Percentiles rank a stretch among this genome's conserved stretches.
Evolutionary conservation across 2,329 filamentous ascomycete genomes (phyloP).

Genomic region (Verticillium isaacii): DNA sequence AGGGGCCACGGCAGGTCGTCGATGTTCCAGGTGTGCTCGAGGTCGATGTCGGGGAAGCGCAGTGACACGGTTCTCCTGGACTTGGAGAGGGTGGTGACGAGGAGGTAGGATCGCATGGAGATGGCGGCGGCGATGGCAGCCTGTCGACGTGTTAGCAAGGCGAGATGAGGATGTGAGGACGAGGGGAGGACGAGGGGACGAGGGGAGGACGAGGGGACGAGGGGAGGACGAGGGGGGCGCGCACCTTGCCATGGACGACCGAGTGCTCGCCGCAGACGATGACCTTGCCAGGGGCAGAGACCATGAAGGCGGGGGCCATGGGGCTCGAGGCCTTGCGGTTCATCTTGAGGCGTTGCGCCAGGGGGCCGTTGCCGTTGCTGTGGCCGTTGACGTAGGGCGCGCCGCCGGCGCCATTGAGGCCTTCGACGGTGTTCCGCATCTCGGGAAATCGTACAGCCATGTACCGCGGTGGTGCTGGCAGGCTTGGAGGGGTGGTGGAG

Average conservation of each 20-base stretch:
- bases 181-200: slow-evolving; percentile 5
- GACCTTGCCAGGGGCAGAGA: slow-evolving; percentile 95
- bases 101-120: slow-evolving; percentile 91
- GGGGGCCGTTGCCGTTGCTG: slow-evolving; percentile 25
- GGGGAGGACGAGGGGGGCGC: slow-evolving; percentile 13
- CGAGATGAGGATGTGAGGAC: not conserved
- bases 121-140: slow-evolving; percentile 93
- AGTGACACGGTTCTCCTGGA: slow-evolving; percentile 83
- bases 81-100: slow-evolving; percentile 91
- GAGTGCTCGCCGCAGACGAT: slow-evolving; percentile 98
- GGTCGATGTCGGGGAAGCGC: slow-evolving; percentile 84
- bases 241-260: slow-evolving; percentile 92
- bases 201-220: too few species aligned
- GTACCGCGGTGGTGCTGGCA: slow-evolving; percentile 14
- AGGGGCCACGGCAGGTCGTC: slow-evolving; percentile 81
- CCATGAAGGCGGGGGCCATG: slow-evolving; percentile 90
- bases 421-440: slow-evolving; percentile 23
- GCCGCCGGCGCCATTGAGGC: slow-evolving; percentile 8
- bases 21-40: slow-evolving; percentile 92
- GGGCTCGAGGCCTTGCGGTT: slow-evolving; percentile 56
- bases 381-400: slow-evolving; percentile 16
- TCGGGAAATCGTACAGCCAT: slow-evolving; percentile 21
- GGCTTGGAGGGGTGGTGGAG: not conserved
- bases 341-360: slow-evolving; percentile 31
- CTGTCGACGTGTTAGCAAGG: slow-evolving; percentile 31